Evolutionary conservation across 805 yeast genomes (phyloP), one percentile per base, ranked within the genome.

Genomic region (Yarrowia porcina): DNA sequence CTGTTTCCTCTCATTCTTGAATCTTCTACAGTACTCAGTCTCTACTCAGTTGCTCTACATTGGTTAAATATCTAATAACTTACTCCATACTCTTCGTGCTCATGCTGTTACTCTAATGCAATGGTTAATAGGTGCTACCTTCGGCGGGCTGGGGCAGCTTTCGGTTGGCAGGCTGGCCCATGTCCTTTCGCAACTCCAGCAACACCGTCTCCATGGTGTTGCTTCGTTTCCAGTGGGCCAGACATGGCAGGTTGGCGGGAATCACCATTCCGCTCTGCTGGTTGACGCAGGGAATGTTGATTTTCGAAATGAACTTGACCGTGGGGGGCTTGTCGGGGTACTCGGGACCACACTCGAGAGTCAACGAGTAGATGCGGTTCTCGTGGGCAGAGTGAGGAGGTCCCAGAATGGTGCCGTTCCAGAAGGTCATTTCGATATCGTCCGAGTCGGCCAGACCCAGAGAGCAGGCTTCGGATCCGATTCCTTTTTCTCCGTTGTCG

Each of bases 391-490:
- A 83, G 71, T 89, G 96, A 35, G 99, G 99, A 4, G 99, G 99
- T 0, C 99, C 99, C 67, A 94, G 79, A 60, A 94, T 93, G 33
- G 99, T 94, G 12, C 97, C 99, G 76, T 92, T 94, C 99, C 99
- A 94, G 70, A 87, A 76, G 11, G 96, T 88, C 96, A 94, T 90
- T 59, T 91, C 79, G 68, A 92, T 89, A 73, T 94, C 99, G 70
- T 89, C 96, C 66, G 88, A 85, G 70, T 90, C 93, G 23, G 90
- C 85, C 50, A 94, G 81, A 0, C 99, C 99, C 71, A 94, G 90
- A 21, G 98, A 93, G 73, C 97, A 92, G 15, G 96, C 89, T 74
- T 94, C 98, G 25, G 97, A 94, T 20, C 98, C 97, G 52, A 89
- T 79, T 20, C 99, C 99, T 74, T 94, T 94, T 73, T 94, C 99